phyloP scores from a whole-genome alignment of 2,329 filamentous ascomycete genomes.

The Seiridium cupressi region DNA sequence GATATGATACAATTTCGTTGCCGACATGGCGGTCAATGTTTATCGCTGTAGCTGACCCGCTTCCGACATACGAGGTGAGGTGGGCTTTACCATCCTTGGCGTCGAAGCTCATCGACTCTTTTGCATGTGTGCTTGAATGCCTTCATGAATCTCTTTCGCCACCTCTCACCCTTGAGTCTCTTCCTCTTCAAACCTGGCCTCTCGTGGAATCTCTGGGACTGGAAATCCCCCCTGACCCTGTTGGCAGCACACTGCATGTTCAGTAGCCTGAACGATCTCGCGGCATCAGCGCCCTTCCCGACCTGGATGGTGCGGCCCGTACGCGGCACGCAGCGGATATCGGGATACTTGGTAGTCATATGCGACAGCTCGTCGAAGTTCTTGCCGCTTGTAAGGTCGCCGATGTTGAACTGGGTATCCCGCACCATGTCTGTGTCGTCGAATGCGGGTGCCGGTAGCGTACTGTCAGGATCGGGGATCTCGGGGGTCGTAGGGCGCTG shows the following conservation, averaged over 20 bases:
- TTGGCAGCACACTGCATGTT: conserved; percentile 46
- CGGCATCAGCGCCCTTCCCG: conserved; percentile 39
- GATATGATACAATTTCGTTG: background rate
- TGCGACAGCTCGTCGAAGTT: conserved; percentile 7
- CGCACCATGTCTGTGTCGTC: background rate
- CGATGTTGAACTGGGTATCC: background rate
- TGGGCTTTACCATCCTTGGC: conserved; percentile 69
- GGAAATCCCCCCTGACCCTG: conserved; percentile 52
- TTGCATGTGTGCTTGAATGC: conserved; percentile 65
- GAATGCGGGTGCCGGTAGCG: background rate
- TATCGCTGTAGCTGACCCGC: too few species aligned
- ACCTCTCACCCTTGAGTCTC: conserved; percentile 67
- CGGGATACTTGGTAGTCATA: conserved; percentile 13
- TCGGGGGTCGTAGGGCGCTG: background rate
- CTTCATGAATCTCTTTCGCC: conserved; percentile 65
- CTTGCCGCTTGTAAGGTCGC: conserved; percentile 14
- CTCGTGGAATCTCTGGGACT: conserved; percentile 70
- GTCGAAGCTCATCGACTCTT: conserved; percentile 68
- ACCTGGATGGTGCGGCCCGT: conserved; percentile 44
- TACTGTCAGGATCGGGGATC: background rate
- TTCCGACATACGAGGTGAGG: too few species aligned
- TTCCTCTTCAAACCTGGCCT: conserved; percentile 75
- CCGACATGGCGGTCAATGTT: too few species aligned
- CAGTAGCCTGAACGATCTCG: conserved; percentile 42
- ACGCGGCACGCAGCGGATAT: conserved; percentile 38